Base-by-base conservation (phyloP, 345 rosid genomes). In the Acer saccharum region DNA sequence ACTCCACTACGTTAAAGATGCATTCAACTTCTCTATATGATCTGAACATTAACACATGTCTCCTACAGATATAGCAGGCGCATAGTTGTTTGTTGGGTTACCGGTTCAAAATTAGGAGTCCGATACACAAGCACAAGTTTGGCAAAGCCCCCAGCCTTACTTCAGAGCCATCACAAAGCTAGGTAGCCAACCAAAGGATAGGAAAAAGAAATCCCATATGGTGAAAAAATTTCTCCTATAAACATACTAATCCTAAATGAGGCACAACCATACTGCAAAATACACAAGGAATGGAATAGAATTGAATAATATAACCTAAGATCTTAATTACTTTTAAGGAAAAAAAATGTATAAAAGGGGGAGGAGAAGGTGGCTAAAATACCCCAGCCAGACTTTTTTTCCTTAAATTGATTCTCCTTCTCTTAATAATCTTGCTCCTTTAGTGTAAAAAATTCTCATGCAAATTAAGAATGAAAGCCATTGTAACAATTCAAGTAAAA, bases 151-250 rank as follows among this genome's bases (percentile, higher is more conserved):
- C 54, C 58, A 46, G 58, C 35, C 72, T 46, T 44, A 46, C 32
- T 48, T 69, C 29, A 23, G 32, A 46, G 12, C 55, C 72, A 21
- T 46, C 58, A 44, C 10, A 68, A 68, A 68, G 32, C 72, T 46
- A 21, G 72, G 39, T 46, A 44, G 55, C 55, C 32, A 44, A 68
- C 46, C 55, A n/a, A 46, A n/a, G 72, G 1, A 11, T 69, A n/a
- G 10, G 25, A 20, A 69, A 46, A 46, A 69, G n/a, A 69, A 69
- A 46, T 21, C 50, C 17, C 6, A 10, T 46, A 46, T 6, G n/a
- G 25, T 46, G 72, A 32, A 55, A 69, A 68, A 46, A 21, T 18
- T 69, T 69, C 73, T 48, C 35, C 73, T 48, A 69, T 48, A 69
- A 7, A 5, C 41, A 69, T 23, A 69, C 6, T 48, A 23, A 48